Conservation (phyloP, 306 rosid genomes). For the Corylus avellana region DNA sequence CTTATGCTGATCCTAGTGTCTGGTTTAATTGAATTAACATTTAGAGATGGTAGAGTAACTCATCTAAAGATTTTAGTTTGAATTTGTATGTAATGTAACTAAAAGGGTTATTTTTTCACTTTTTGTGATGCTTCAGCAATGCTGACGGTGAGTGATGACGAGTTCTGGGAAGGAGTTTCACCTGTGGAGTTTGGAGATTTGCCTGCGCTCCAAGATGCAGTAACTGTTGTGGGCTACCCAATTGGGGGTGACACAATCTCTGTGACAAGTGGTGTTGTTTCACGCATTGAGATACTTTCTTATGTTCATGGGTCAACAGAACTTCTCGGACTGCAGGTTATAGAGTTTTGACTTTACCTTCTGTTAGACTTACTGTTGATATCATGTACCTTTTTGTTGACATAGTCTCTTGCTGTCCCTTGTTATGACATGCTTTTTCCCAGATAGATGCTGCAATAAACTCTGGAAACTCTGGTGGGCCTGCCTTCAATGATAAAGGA, state of each 20-base stretch:
- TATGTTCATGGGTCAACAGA: constrained; percentile 96
- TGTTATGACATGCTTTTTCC: constrained; percentile 22
- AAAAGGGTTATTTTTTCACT: constrained; percentile 6
- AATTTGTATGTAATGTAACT: background rate
- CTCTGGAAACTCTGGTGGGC: constrained; percentile 99
- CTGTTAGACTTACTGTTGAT: constrained; percentile 1
- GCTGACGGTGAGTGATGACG: constrained; percentile 85
- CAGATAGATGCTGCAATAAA: constrained; percentile 97
- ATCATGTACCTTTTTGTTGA: constrained; percentile 13
- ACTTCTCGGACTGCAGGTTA: constrained; percentile 96
- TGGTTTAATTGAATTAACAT: background rate
- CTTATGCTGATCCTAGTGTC: background rate
- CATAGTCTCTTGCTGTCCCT: constrained; percentile 13
- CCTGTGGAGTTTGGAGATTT: constrained; percentile 85
- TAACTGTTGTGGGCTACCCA: constrained; percentile 96
- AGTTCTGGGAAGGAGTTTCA: constrained; percentile 92
- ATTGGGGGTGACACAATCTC: constrained; percentile 98
- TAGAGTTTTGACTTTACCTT: constrained; percentile 15
- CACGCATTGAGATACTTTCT: constrained; percentile 89
- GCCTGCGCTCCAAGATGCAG: constrained; percentile 92
- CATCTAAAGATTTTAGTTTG: background rate
- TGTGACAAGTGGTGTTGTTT: constrained; percentile 96
- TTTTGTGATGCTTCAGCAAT: constrained; percentile 61
- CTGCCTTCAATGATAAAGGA: constrained; percentile 91
- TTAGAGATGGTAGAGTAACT: background rate